These are phyloP conservation scores for Candida lessepsii DNA, from an alignment of 805 yeast species.

Conservation along the genomic window DNA sequence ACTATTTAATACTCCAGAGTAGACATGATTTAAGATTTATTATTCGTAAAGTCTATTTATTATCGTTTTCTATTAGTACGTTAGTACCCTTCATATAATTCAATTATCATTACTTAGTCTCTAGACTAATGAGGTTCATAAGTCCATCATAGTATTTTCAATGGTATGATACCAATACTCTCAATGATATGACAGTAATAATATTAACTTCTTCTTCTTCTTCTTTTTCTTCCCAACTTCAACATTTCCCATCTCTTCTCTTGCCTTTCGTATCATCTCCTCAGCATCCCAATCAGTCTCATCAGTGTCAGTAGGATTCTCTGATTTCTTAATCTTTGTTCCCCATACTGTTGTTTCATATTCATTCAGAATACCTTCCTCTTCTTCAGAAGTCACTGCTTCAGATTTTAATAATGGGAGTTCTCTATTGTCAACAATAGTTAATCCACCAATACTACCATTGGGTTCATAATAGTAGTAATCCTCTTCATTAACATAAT, in stretches of 20 bases:
- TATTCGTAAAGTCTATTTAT: too few relatives aligned
- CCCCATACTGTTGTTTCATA: constrained; percentile 74
- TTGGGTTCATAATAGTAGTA: constrained; percentile 18
- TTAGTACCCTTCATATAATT: too few relatives aligned
- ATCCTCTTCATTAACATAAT: constrained; percentile 25
- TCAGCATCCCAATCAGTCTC: constrained; percentile 50
- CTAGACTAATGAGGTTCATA: too few relatives aligned
- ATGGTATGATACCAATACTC: background rate
- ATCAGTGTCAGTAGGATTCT: constrained; percentile 22
- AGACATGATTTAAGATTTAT: too few relatives aligned
- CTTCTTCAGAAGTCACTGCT: constrained; percentile 11
- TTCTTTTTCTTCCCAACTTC: constrained; percentile 44
- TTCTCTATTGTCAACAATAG: constrained; percentile 38
- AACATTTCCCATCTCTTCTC: constrained; percentile 40
- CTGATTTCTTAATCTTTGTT: constrained; percentile 50
- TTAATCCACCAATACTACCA: constrained; percentile 30
- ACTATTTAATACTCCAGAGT: too few relatives aligned
- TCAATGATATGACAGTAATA: constrained; percentile 17
- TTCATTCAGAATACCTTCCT: background rate
- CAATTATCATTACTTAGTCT: too few relatives aligned
- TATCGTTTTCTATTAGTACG: too few relatives aligned
- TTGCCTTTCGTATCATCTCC: constrained; percentile 52
- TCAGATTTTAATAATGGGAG: constrained; percentile 28
- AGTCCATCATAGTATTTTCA: too few relatives aligned
- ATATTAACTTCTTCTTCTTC: constrained; percentile 44